Percentiles rank a stretch among this genome's conserved stretches.
phyloP scores from a whole-genome alignment of 345 rosid species.

The Cardamine chenopodiifolia region DNA sequence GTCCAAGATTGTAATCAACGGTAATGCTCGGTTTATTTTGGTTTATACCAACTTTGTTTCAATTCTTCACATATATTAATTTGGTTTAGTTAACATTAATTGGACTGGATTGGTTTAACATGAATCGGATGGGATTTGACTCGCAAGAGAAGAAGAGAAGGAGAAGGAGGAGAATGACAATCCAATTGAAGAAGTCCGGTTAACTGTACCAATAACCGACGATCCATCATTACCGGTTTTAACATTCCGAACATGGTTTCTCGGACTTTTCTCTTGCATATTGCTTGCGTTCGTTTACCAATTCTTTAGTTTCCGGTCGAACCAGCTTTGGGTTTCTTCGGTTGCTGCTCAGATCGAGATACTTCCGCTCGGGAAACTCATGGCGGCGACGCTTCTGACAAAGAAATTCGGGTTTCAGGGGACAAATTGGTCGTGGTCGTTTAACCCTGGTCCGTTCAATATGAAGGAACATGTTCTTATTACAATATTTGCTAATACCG shows the following conservation, averaged over 20 bases:
- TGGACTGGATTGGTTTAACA: neutral
- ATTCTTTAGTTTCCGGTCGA: slow-evolving; percentile 53
- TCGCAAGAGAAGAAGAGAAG: slow-evolving; percentile 35
- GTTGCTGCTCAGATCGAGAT: slow-evolving; percentile 54
- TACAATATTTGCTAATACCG: slow-evolving; percentile 58
- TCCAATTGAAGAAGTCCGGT: slow-evolving; percentile 65
- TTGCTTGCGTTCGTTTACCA: slow-evolving; percentile 59
- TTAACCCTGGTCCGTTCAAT: slow-evolving; percentile 61
- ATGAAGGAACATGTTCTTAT: slow-evolving; percentile 61
- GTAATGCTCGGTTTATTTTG: slow-evolving; percentile 4
- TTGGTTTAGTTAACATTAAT: neutral
- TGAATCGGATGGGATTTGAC: neutral
- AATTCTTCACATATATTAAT: neutral
- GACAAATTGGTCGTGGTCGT: slow-evolving; percentile 47
- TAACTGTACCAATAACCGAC: slow-evolving; percentile 58
- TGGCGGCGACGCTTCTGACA: slow-evolving; percentile 57
- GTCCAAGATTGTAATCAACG: slow-evolving; percentile 37
- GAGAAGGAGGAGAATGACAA: slow-evolving; percentile 46
- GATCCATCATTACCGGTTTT: slow-evolving; percentile 52
- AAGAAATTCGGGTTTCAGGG: slow-evolving; percentile 41
- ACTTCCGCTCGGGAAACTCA: slow-evolving; percentile 51
- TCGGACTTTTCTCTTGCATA: slow-evolving; percentile 49
- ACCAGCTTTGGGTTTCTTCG: slow-evolving; percentile 45
- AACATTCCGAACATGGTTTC: slow-evolving; percentile 64
- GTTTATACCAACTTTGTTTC: slow-evolving; percentile 8